phyloP scores from a whole-genome alignment of 2,329 filamentous ascomycete species.

The Trichoderma cornu-damae region DNA sequence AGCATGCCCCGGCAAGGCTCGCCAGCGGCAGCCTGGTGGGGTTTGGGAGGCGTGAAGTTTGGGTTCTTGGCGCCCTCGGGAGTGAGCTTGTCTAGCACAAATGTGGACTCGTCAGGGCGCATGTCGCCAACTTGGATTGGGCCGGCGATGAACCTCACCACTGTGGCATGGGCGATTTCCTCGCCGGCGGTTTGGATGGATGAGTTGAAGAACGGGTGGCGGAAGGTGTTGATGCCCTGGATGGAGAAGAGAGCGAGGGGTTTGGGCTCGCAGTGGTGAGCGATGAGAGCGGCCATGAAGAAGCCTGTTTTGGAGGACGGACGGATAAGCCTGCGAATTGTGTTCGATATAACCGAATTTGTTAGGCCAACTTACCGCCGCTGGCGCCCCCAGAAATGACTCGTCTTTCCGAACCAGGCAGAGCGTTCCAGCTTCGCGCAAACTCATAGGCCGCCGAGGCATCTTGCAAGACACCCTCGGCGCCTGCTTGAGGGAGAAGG shows the following conservation, averaged over 20 bases:
- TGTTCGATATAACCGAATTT: neutral
- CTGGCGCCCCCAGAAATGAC: slow-evolving; percentile 34
- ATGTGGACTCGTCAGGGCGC: slow-evolving; percentile 21
- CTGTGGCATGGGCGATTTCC: slow-evolving; percentile 25
- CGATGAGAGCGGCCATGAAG: slow-evolving; percentile 29
- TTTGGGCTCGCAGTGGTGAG: slow-evolving; percentile 28
- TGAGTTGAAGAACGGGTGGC: slow-evolving; percentile 34
- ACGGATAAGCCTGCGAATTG: neutral
- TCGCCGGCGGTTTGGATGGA: slow-evolving; percentile 29
- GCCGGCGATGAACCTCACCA: slow-evolving; percentile 24
- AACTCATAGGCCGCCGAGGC: slow-evolving; percentile 31
- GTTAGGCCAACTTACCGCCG: slow-evolving; percentile 26
- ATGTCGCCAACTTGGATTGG: slow-evolving; percentile 26
- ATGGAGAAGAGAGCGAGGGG: slow-evolving; percentile 34
- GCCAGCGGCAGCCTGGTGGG: neutral
- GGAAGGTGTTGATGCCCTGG: slow-evolving; percentile 35
- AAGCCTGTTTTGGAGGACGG: slow-evolving; percentile 27
- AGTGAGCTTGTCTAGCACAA: slow-evolving; percentile 27
- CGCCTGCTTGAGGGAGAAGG: slow-evolving; percentile 32
- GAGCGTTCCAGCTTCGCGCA: slow-evolving; percentile 24
- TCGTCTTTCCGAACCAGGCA: slow-evolving; percentile 18
- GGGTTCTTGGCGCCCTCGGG: slow-evolving; percentile 28
- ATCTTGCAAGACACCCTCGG: slow-evolving; percentile 29
- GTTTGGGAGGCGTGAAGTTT: slow-evolving; percentile 17
- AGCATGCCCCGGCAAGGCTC: slow-evolving; percentile 22